Base-by-base conservation (phyloP, 2,329 filamentous ascomycete species). In the Monosporascus sp. region DNA sequence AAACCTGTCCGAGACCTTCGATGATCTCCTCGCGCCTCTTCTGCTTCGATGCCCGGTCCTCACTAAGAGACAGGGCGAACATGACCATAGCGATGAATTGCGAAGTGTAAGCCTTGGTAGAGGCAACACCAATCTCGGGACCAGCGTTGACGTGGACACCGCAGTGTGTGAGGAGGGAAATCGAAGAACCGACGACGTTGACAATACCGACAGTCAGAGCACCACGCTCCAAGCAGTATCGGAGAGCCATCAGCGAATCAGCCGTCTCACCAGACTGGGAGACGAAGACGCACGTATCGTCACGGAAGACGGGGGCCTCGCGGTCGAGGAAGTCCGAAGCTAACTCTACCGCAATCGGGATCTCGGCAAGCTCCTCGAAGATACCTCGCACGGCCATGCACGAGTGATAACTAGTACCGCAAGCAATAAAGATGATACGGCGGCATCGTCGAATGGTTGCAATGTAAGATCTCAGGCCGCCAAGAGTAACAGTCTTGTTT, bases 61-160 rank as follows among this genome's bases (percentile, higher is more conserved):
- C 94, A 68, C 90, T 94, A 54, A 99, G 84, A 31, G 92, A 97
- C 59, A 99, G 80, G 7, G 94, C 94, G 68, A 99, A 97, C 94
- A 99, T 99, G 76, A 97, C 89, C 91, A 99, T 97, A 72, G 94
- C 96, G 68, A 99, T 91, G 74, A 97, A 99, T 73, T 99, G 94
- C 47, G 94, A 97, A 16, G 94, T 99, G 78, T 99, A 99, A 40
- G 94, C 94, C 82, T 99, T 99, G 74, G 94, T 99, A 47, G 93
- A 97, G 56, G 94, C 94, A 61, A 99, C 94, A 85, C 94, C 94
- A 60, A 99, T 97, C 74, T 99, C 94, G 51, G 94, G 94, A 53
- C 94, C 94, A 63, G 94, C 94, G 75, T 99, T 99, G 80, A 99
- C 92, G 80, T 99, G 94, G 52, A 99, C 94, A 91, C 94, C 94